Evolutionary conservation across 73 alveolate genomes (phyloP).

Genomic region (Tetrahymena borealis): DNA sequence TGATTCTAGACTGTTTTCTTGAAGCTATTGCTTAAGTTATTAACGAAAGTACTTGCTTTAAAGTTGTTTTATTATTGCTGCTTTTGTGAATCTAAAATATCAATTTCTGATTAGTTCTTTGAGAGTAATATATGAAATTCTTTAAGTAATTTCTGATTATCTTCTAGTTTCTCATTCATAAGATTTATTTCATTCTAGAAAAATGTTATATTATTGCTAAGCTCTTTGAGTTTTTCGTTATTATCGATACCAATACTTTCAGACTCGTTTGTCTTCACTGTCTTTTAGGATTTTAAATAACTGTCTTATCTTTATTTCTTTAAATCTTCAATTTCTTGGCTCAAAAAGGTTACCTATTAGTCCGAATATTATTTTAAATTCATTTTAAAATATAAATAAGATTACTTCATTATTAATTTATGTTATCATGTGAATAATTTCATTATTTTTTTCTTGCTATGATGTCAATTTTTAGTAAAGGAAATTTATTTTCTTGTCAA

Average conservation of each 20-base stretch:
- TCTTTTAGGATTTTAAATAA: neutral
- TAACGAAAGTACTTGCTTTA: neutral
- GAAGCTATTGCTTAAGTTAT: neutral
- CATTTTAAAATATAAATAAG: neutral
- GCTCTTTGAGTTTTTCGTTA: neutral
- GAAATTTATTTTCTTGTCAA: neutral
- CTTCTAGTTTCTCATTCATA: neutral
- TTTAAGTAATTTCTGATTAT: neutral
- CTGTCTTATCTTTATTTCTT: neutral
- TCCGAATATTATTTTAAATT: neutral
- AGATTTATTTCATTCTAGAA: neutral
- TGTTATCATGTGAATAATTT: neutral
- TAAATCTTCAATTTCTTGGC: neutral
- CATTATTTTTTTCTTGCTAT: neutral
- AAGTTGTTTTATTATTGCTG: neutral
- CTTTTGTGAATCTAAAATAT: neutral
- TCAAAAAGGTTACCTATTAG: neutral
- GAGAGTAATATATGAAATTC: neutral
- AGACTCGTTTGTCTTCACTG: neutral
- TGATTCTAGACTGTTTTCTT: neutral
- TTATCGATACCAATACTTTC: neutral
- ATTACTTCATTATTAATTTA: neutral
- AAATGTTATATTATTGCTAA: neutral
- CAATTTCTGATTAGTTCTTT: neutral
- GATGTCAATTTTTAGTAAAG: neutral